Evolutionary conservation across 768 basidiomycete genomes (phyloP), one percentile per base, ranked within the genome.

Genomic region (Nidularia sp.): DNA sequence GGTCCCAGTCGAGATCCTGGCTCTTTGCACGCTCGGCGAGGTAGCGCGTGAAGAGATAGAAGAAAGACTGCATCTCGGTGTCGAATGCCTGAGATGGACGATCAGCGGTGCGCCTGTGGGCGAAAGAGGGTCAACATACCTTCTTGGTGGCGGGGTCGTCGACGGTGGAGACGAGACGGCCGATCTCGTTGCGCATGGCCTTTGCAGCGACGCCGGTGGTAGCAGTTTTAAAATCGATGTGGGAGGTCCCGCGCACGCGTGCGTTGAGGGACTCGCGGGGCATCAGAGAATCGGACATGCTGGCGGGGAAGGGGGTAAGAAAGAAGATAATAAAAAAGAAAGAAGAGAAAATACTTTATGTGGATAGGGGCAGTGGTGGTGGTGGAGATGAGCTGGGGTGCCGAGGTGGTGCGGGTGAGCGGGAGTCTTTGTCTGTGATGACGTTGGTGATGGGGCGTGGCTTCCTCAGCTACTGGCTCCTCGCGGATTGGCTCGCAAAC

Each of bases 161-260:
- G 65, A 96, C 90, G 55, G 86, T 87, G 66, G 79, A 76, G 64
- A 98, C 93, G 79, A 99, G 90, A 65, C 84, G 84, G 70, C 88
- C 88, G 73, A 99, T 88, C 77, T 98, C 97, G 68, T 98, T 97
- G 77, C 93, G 86, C 96, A 98, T 98, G 51, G 93, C 79, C 77
- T 97, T 98, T 59, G 91, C 89, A 29, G 91, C 88, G 58, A 94
- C 87, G 58, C 92, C 93, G 50, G 93, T 94, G 49, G 84, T 95
- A 57, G 96, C 96, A n/a, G 93, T 95, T 79, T 95, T 94, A 84
- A 96, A 96, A 74, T 98, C 90, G 75, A 91, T 86, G 68, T 91
- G 88, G 60, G 81, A 84, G 50, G 84, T 82, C 58, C 89, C 89
- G 53, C 89, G 84, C 50, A 80, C 81, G 56, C 88, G 85, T 64